A percentile compares a stretch with the other conserved stretches of the same genome.
Evolutionary conservation across 1,284 basidiomycete genomes (phyloP).

Genomic region (Marasmius fiardii): DNA sequence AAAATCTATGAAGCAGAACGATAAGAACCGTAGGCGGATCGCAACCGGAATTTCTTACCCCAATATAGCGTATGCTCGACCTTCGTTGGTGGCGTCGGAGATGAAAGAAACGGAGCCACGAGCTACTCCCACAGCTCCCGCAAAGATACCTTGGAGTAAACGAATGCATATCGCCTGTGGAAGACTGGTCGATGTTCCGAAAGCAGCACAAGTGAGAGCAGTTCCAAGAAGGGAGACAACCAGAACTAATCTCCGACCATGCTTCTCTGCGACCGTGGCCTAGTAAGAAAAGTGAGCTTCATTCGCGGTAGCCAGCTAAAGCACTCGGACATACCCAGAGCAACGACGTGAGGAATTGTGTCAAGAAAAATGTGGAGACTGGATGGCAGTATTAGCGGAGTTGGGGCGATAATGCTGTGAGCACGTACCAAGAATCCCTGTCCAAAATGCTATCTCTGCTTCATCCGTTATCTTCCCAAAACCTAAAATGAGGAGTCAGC

Average conservation of each 20-base stretch:
- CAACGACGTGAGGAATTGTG: constrained; percentile 91
- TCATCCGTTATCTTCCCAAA: constrained; percentile 67
- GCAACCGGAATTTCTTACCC: constrained; percentile 46
- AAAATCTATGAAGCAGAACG: constrained; percentile 51
- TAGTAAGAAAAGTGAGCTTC: constrained; percentile 29
- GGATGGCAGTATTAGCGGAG: constrained; percentile 11
- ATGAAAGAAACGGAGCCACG: constrained; percentile 86
- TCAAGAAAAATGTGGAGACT: constrained; percentile 81
- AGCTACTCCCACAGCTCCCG: constrained; percentile 91
- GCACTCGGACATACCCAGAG: constrained; percentile 59
- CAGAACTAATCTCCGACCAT: constrained; percentile 85
- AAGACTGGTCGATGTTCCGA: constrained; percentile 83
- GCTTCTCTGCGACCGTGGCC: constrained; percentile 92
- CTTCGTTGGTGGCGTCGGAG: constrained; percentile 90
- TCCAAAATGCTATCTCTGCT: constrained; percentile 81
- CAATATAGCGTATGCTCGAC: constrained; percentile 89
- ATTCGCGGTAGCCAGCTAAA: constrained; percentile 2
- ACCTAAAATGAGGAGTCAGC: constrained; percentile 32
- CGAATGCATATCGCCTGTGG: constrained; percentile 85
- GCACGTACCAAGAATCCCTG: constrained; percentile 69
- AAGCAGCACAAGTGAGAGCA: constrained; percentile 74
- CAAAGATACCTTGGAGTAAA: constrained; percentile 94
- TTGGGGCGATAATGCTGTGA: constrained; percentile 10
- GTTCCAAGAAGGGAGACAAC: constrained; percentile 84
- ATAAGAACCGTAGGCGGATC: constrained; percentile 7